Base-by-base conservation (phyloP, 2,329 filamentous ascomycete species). In the Penicillium sp. region DNA sequence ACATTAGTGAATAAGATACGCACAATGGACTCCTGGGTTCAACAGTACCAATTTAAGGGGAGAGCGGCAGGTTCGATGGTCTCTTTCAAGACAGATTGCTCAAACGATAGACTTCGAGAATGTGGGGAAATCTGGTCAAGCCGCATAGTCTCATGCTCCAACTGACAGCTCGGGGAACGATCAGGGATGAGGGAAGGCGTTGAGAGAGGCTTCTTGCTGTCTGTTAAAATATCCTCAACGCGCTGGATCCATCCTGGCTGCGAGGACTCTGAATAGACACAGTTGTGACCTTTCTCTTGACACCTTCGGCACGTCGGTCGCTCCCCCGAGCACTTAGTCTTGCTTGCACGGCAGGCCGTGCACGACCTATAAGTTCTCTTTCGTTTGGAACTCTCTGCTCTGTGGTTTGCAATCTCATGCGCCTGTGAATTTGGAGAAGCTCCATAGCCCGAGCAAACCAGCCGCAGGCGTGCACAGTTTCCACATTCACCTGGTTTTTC, bases 291-390 rank as follows among this genome's bases (percentile, higher is more conserved):
- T 49, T 58, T 59, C 9, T 42, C 47, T 26, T 57, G 51, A 54
- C 63, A 65, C 29, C 62, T 54, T 47, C 54, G 56, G 45, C 63
- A 65, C 11, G 39, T 52, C 31, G 63, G 63, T 39, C 58, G 62
- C 14, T 63, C 62, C 14, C 63, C 63, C 1, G 63, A 65, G 35
- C 63, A 65, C 44, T 65, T 65, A 2, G 63, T 65, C 33, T 65
- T 65, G 1, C 62, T 64, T n/a, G 45, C 43, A 11, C 63, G 61
- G 43, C 63, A 65, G 27, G 50, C 55, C 6, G 47, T 57, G 29
- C 63, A 65, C 14, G 63, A 65, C 6, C 63, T 56, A 53, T 63
- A 65, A 1, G 62, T 65, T 47, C 63, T 45, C 39, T 61, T 65
- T 22, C 47, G 45, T 39, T 56, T 61, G 3, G 56, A 56, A 9